Percentiles rank a stretch among this genome's conserved stretches.
phyloP scores from a whole-genome alignment of 2,329 filamentous ascomycete genomes.

The Trichoderma guizhouense region DNA sequence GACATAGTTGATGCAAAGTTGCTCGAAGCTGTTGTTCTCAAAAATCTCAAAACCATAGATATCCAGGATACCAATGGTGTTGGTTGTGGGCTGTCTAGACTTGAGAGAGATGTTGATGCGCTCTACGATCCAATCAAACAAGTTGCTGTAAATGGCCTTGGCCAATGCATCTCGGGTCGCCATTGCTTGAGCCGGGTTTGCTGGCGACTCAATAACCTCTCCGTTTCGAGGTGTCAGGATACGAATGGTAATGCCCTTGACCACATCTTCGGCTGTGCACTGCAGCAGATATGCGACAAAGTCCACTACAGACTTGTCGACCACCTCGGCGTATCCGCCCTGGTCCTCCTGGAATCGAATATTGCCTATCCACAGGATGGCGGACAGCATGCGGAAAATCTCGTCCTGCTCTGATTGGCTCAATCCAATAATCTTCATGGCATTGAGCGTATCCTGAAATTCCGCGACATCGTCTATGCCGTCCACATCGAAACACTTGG shows the following conservation, averaged over 20 bases:
- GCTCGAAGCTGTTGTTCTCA: slow-evolving; percentile 98
- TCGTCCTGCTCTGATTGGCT: slow-evolving; percentile 86
- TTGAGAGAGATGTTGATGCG: slow-evolving; percentile 86
- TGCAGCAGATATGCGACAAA: slow-evolving; percentile 93
- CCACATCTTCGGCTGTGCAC: slow-evolving; percentile 73
- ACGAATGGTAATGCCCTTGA: slow-evolving; percentile 84
- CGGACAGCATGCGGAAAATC: slow-evolving; percentile 91
- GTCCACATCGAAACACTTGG: slow-evolving; percentile 90
- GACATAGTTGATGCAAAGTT: slow-evolving; percentile 99
- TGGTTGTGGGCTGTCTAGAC: slow-evolving; percentile 69
- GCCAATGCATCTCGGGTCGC: slow-evolving; percentile 87
- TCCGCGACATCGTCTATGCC: slow-evolving; percentile 91
- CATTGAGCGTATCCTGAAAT: slow-evolving; percentile 84
- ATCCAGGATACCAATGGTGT: slow-evolving; percentile 94
- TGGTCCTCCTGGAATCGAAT: slow-evolving; percentile 89
- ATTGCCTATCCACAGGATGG: slow-evolving; percentile 92
- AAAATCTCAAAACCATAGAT: slow-evolving; percentile 99
- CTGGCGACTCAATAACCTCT: slow-evolving; percentile 68
- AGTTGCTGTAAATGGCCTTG: slow-evolving; percentile 94
- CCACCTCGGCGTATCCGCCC: slow-evolving; percentile 79
- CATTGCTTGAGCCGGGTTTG: slow-evolving; percentile 81
- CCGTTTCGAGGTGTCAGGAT: slow-evolving; percentile 69
- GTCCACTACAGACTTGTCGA: slow-evolving; percentile 86
- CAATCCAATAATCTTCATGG: slow-evolving; percentile 93
- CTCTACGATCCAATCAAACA: slow-evolving; percentile 98